These are phyloP conservation scores for Rubia peregrina DNA, from an alignment of 305 asterid genomes.

Conservation along the genomic window DNA sequence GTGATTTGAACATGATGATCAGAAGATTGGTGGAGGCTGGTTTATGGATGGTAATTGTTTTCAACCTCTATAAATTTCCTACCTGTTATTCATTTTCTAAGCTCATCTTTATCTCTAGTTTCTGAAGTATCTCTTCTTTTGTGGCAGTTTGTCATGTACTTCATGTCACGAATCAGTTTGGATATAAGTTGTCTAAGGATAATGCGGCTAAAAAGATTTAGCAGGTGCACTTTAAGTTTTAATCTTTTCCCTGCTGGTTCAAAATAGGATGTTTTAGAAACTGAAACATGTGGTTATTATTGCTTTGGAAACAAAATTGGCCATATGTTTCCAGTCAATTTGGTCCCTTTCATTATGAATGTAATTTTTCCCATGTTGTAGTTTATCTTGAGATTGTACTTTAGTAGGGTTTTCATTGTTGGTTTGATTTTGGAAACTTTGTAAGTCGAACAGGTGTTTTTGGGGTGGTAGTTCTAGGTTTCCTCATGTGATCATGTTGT, in stretches of 20 bases:
- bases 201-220: conserved; percentile 35
- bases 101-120: neutral
- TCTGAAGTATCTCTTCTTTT: neutral
- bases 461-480: neutral
- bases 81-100: neutral
- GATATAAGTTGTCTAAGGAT: conserved; percentile 31
- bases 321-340: neutral
- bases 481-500: too few species aligned
- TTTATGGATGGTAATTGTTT: conserved; percentile 75
- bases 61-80: neutral
- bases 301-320: conserved; percentile 2
- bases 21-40: conserved; percentile 78
- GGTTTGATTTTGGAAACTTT: neutral
- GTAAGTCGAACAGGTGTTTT: neutral
- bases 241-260: neutral
- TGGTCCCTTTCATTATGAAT: neutral
- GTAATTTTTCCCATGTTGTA: neutral
- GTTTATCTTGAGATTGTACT: neutral
- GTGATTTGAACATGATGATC: conserved; percentile 66
- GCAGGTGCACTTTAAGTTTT: conserved; percentile 26
- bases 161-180: conserved; percentile 37
- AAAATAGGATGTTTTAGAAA: neutral
- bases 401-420: neutral
- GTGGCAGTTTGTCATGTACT: conserved; percentile 23
- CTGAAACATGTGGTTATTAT: neutral